Conservation (phyloP, 2,329 filamentous ascomycete species). For the Cyphellophora attinorum region DNA sequence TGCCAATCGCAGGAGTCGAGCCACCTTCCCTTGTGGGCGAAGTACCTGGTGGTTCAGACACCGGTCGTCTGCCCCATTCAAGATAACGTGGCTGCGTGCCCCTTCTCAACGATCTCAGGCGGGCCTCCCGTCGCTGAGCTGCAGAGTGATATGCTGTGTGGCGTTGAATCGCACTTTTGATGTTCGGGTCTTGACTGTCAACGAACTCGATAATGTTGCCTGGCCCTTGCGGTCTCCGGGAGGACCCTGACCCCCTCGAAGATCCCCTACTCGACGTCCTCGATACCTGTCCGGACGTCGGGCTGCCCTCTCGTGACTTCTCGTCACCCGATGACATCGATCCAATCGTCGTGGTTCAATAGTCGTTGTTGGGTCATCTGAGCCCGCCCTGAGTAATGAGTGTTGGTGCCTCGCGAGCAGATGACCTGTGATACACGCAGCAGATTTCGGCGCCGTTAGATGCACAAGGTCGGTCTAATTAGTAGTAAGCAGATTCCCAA, state of each 20-base stretch:
- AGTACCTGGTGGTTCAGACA: background rate
- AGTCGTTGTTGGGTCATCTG: no score
- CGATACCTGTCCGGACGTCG: background rate
- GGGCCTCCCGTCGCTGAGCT: slow-evolving; percentile 15
- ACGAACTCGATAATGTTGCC: slow-evolving; percentile 15
- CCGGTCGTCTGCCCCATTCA: slow-evolving; percentile 13
- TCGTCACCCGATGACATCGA: background rate
- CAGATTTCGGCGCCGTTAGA: no score
- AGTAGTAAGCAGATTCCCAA: no score
- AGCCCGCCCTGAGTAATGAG: no score
- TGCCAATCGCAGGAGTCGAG: background rate
- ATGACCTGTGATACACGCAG: no score
- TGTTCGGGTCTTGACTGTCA: slow-evolving; percentile 16
- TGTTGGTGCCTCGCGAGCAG: no score
- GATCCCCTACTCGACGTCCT: background rate
- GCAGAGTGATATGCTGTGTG: slow-evolving; percentile 17
- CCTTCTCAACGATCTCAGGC: slow-evolving; percentile 10
- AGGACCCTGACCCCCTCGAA: background rate
- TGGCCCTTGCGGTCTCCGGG: background rate
- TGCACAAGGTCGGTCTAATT: no score
- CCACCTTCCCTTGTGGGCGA: background rate
- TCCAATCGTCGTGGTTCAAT: no score
- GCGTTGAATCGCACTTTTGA: slow-evolving; percentile 17
- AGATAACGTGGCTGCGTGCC: slow-evolving; percentile 13
- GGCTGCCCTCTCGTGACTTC: background rate